phyloP scores from a whole-genome alignment of 1,284 basidiomycete species.

The Sporisorium reilianum region DNA sequence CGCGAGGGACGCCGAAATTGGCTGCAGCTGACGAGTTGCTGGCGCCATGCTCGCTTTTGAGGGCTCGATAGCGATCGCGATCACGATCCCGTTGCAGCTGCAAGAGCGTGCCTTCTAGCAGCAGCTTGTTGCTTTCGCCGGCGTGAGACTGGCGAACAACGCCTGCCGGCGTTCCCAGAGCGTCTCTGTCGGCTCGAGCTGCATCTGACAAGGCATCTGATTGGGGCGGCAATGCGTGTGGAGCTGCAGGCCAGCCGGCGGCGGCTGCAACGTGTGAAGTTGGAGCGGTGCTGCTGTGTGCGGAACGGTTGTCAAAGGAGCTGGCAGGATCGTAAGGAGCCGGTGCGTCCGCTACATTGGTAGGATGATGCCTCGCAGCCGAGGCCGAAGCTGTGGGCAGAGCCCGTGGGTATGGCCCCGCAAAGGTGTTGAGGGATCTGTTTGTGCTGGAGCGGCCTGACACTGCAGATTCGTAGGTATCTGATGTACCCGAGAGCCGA shows the following conservation, averaged over 20 bases:
- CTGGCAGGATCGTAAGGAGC: not conserved
- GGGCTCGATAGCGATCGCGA: constrained; percentile 16
- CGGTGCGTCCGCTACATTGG: not conserved
- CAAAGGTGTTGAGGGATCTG: constrained; percentile 6
- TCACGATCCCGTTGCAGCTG: constrained; percentile 32
- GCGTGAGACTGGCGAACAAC: constrained; percentile 8
- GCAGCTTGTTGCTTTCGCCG: constrained; percentile 24
- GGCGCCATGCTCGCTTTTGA: not conserved
- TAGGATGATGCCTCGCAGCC: not conserved
- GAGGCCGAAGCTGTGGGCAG: not conserved
- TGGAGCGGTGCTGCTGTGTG: not conserved
- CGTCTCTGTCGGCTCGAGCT: not conserved
- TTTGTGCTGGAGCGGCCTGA: constrained; percentile 13
- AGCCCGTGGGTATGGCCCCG: constrained; percentile 14
- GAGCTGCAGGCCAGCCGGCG: not conserved
- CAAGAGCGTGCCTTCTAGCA: constrained; percentile 29
- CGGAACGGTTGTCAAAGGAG: constrained; percentile 7
- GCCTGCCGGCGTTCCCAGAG: constrained; percentile 5
- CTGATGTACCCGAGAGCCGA: constrained; percentile 23
- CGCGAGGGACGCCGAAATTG: not conserved
- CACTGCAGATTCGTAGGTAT: constrained; percentile 21
- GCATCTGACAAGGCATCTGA: not conserved
- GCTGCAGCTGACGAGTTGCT: not conserved
- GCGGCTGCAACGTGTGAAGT: not conserved
- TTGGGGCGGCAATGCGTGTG: not conserved